Evolutionary conservation across 257 asterid genomes (phyloP).

Genomic region (Solanum medicagineum): DNA sequence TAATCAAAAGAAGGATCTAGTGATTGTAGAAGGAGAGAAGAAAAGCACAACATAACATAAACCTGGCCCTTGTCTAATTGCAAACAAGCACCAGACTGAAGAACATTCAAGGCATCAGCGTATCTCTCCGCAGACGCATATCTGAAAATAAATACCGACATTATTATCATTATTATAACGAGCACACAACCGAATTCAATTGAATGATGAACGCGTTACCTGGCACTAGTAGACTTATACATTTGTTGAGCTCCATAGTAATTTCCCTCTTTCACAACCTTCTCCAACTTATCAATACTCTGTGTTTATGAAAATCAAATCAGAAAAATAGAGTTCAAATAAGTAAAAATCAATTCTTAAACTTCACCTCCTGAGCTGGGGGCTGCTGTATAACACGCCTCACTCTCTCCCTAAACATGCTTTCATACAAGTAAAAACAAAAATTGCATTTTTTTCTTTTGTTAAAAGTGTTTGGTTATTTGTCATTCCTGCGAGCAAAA

Average conservation of each 20-base stretch:
- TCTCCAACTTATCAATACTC: constrained; percentile 70
- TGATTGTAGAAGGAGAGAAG: neutral
- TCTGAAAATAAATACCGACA: constrained; percentile 19
- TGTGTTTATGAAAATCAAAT: neutral
- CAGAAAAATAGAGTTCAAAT: neutral
- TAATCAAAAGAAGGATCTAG: neutral
- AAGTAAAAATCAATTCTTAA: neutral
- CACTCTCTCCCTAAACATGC: constrained; percentile 70
- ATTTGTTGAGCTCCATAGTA: constrained; percentile 97
- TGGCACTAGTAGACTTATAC: constrained; percentile 82
- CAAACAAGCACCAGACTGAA: constrained; percentile 82
- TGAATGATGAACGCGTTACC: neutral
- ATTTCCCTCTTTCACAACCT: constrained; percentile 67
- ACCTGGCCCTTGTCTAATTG: constrained; percentile 81
- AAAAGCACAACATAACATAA: neutral
- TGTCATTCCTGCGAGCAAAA: neutral
- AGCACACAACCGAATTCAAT: neutral
- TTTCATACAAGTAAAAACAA: neutral
- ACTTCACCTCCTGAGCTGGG: constrained; percentile 59
- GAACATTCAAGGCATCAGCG: constrained; percentile 69
- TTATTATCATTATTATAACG: neutral
- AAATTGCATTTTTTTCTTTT: neutral
- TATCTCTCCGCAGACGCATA: constrained; percentile 49
- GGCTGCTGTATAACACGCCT: constrained; percentile 51
- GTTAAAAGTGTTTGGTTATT: neutral